These are phyloP conservation scores for Colletotrichum simmondsii DNA, from an alignment of 2,329 filamentous ascomycete genomes.

Conservation along the genomic window DNA sequence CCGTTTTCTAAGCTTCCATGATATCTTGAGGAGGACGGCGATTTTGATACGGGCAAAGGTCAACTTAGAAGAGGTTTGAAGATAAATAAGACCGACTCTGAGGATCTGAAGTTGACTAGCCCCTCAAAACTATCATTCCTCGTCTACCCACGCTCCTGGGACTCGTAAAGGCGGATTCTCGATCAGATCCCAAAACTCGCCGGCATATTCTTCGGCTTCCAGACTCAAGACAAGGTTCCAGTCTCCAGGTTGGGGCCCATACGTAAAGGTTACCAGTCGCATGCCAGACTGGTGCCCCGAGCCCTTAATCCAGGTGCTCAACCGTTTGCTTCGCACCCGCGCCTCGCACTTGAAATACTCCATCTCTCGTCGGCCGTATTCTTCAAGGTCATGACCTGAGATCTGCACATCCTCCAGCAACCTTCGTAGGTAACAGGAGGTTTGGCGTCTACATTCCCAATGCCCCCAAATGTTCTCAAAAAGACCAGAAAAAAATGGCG, in stretches of 20 bases:
- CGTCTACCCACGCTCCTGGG: slow-evolving; percentile 5
- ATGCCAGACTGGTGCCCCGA: no score
- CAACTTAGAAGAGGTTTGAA: no score
- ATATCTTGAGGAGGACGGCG: no score
- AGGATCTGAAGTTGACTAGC: no score
- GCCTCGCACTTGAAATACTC: background rate
- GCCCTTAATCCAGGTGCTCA: no score
- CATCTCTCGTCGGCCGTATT: slow-evolving; percentile 6
- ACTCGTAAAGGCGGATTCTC: background rate
- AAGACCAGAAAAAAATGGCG: background rate
- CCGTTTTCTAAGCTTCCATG: no score
- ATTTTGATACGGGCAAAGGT: no score
- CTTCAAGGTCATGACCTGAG: background rate
- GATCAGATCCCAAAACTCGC: slow-evolving; percentile 13
- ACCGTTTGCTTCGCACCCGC: background rate
- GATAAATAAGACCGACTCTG: no score
- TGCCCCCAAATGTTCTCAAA: fast-evolving
- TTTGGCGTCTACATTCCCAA: background rate
- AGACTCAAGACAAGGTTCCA: slow-evolving; percentile 13
- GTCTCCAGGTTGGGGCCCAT: background rate
- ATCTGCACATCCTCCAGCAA: background rate
- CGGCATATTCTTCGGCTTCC: background rate
- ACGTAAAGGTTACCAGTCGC: background rate
- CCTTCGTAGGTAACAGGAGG: fast-evolving
- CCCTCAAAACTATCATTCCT: background rate